phyloP scores from a whole-genome alignment of 1,284 basidiomycete species.

The Sanghuangporus weigelae region DNA sequence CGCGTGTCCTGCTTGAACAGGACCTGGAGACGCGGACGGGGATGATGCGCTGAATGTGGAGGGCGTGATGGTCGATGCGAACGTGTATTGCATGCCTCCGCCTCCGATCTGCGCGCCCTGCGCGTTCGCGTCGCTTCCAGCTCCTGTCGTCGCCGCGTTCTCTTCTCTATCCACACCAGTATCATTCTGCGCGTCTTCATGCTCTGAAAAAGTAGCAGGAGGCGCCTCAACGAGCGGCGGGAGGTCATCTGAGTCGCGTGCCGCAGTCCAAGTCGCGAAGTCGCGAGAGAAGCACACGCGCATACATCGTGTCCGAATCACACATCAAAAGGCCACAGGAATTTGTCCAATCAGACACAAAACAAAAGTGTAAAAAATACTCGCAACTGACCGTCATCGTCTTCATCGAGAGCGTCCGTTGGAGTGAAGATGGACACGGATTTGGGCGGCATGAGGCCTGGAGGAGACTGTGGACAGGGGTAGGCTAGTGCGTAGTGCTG shows the following conservation, averaged over 20 bases:
- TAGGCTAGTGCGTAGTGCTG: not conserved
- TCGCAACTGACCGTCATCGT: constrained; percentile 2
- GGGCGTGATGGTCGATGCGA: constrained; percentile 41
- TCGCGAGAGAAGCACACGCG: not conserved
- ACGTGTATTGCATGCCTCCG: constrained; percentile 39
- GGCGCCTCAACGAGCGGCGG: constrained; percentile 48
- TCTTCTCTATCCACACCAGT: not conserved
- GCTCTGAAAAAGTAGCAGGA: not conserved
- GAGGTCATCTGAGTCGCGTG: constrained; percentile 33
- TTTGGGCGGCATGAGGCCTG: not conserved
- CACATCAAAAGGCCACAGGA: not conserved
- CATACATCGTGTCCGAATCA: not conserved
- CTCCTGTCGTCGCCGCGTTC: not conserved
- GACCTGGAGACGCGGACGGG: not conserved
- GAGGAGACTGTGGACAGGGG: not conserved
- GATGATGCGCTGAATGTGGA: constrained; percentile 28
- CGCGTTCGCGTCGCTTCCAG: not conserved
- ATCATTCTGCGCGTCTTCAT: not conserved
- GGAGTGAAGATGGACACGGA: not conserved
- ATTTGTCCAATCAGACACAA: not conserved
- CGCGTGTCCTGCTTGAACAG: not conserved
- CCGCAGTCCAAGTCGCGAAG: not conserved
- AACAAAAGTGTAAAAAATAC: not conserved
- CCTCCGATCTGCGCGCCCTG: constrained; percentile 7
- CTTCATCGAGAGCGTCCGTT: not conserved